Evolutionary conservation across 192 early-diverging fungal species (phyloP).

Genomic region (Gamsiella multidivaricata): DNA sequence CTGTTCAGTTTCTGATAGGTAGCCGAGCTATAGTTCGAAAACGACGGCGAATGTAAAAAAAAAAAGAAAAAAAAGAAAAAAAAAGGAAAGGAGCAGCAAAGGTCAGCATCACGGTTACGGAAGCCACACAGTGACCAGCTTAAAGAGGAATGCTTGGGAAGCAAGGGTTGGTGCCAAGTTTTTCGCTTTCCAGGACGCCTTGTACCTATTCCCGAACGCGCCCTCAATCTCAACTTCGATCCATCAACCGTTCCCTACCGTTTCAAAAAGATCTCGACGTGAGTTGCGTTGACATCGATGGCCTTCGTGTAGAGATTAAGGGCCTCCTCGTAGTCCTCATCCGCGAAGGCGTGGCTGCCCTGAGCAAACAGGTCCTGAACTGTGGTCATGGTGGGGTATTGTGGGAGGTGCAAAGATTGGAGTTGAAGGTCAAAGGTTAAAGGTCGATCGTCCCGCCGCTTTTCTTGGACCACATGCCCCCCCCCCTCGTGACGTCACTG

Average conservation of each 20-base stretch:
- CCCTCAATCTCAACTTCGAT: neutral
- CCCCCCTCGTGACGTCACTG: no score
- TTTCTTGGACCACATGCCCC: no score
- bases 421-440: neutral
- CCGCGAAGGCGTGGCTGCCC: constrained; percentile 83
- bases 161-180: no score
- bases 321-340: constrained; percentile 82
- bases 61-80: neutral
- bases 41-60: no score
- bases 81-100: no score
- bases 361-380: constrained; percentile 53
- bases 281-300: constrained; percentile 68
- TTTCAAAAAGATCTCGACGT: constrained; percentile 75
- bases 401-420: neutral
- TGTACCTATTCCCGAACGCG: neutral
- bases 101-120: neutral
- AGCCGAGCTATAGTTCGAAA: constrained; percentile 56
- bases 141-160: no score
- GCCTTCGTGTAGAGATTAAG: constrained; percentile 75
- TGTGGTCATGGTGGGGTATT: constrained; percentile 23
- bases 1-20: constrained; percentile 75
- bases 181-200: no score
- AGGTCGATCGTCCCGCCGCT: no score
- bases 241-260: constrained; percentile 50
- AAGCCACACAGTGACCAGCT: neutral